These are phyloP conservation scores for Asterionellopsis glacialis DNA, from an alignment of 108 stramenopile species.

Conservation along the genomic window DNA sequence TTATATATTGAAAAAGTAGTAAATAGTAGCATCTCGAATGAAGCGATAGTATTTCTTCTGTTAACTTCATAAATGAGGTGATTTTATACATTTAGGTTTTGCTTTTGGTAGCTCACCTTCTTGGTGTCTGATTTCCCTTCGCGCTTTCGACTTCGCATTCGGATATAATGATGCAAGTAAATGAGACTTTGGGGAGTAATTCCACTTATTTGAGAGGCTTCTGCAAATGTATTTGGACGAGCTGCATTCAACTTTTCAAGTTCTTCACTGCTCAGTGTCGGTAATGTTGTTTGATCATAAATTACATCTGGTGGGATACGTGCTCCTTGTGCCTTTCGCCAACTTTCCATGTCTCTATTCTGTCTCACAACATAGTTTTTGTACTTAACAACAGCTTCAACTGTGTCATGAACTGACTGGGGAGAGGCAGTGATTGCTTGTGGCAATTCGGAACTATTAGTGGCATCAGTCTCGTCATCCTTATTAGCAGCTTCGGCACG, in stretches of 20 bases:
- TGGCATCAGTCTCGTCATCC: neutral
- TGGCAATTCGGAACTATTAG: conserved; percentile 1
- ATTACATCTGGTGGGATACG: conserved; percentile 85
- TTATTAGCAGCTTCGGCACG: conserved; percentile 1
- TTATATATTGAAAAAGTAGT: too few species aligned
- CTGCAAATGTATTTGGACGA: conserved; percentile 86
- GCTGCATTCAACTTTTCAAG: conserved; percentile 68
- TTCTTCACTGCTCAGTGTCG: conserved; percentile 90
- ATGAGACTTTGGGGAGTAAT: conserved; percentile 92
- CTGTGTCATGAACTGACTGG: conserved; percentile 80
- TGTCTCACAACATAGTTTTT: conserved; percentile 80
- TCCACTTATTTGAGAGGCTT: conserved; percentile 91
- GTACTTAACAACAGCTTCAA: conserved; percentile 93
- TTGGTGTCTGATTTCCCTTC: conserved; percentile 19
- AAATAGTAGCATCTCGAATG: too few species aligned
- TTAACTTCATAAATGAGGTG: too few species aligned
- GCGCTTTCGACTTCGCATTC: conserved; percentile 56
- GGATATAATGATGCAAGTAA: conserved; percentile 88
- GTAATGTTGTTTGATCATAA: conserved; percentile 74
- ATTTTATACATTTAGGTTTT: too few species aligned
- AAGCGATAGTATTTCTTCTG: too few species aligned
- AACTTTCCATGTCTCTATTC: conserved; percentile 92
- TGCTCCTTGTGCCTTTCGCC: conserved; percentile 82
- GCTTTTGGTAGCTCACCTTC: neutral
- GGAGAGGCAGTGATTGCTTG: conserved; percentile 35